Percentiles rank a stretch among this genome's conserved stretches.
Evolutionary conservation across 1,284 basidiomycete genomes (phyloP).

Genomic region (Meripilus lineatus): DNA sequence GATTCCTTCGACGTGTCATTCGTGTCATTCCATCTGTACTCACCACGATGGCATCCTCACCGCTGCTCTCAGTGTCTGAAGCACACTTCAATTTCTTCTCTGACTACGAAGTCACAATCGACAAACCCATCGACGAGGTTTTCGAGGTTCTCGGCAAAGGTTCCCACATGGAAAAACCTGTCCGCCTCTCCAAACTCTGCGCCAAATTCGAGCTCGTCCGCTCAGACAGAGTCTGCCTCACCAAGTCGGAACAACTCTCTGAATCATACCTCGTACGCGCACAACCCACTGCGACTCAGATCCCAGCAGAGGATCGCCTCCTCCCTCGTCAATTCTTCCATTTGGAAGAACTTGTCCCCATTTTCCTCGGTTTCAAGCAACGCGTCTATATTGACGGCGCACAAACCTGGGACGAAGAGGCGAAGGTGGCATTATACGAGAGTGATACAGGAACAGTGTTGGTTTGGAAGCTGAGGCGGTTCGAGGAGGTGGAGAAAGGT

Average conservation of each 20-base stretch:
- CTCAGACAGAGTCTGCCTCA: not conserved
- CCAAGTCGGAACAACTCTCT: not conserved
- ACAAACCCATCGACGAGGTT: constrained; percentile 1
- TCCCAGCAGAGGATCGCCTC: not conserved
- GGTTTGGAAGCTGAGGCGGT: constrained; percentile 7
- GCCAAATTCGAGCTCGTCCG: not conserved
- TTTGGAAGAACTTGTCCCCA: constrained; percentile 1
- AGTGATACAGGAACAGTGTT: not conserved
- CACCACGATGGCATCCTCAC: too few species aligned
- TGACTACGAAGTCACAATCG: constrained; percentile 6
- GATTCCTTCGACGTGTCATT: too few species aligned
- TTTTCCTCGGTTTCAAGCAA: constrained; percentile 2
- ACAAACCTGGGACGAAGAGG: constrained; percentile 6
- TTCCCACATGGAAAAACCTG: not conserved
- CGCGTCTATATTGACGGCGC: constrained; percentile 3
- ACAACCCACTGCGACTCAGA: not conserved
- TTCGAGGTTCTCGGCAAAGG: constrained; percentile 4
- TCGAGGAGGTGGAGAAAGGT: constrained; percentile 6
- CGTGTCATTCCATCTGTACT: too few species aligned
- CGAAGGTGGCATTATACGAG: constrained; percentile 6
- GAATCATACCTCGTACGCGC: not conserved
- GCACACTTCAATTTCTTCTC: constrained; percentile 7
- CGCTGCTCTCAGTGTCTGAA: too few species aligned
- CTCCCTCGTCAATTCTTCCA: constrained; percentile 4
- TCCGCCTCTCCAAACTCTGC: constrained; percentile 8